A percentile compares a stretch with the other conserved stretches of the same genome.
These are phyloP conservation scores for Fusarium miscanthi DNA, from an alignment of 2,329 filamentous ascomycete genomes.

Conservation along the genomic window DNA sequence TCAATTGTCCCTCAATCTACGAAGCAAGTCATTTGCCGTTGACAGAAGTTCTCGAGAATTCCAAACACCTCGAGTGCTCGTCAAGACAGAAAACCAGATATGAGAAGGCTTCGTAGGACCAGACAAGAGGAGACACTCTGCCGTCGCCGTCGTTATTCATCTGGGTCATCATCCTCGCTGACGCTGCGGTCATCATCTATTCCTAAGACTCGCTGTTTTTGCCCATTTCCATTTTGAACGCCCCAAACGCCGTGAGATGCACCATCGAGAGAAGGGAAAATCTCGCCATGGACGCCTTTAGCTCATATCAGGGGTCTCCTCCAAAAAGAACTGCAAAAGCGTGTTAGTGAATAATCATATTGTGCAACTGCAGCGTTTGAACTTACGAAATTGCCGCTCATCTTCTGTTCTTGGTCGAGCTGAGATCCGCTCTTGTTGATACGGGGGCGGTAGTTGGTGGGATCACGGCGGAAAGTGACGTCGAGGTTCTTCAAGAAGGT, in stretches of 20 bases:
- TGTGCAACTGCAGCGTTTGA: background rate
- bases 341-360: constrained; percentile 20
- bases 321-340: constrained; percentile 85
- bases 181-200: constrained; percentile 60
- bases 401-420: constrained; percentile 97
- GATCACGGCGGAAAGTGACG: constrained; percentile 98
- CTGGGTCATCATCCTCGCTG: constrained; percentile 74
- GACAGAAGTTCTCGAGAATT: background rate
- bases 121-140: constrained; percentile 74
- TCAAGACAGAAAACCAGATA: constrained; percentile 11
- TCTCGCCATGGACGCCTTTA: constrained; percentile 58
- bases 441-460: constrained; percentile 93
- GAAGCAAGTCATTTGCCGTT: constrained; percentile 36
- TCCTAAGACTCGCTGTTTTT: constrained; percentile 48
- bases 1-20: constrained; percentile 69
- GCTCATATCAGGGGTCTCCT: constrained; percentile 72
- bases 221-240: constrained; percentile 58
- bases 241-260: constrained; percentile 61
- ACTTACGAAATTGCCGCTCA: constrained; percentile 89
- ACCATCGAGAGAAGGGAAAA: constrained; percentile 47
- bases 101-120: constrained; percentile 60
- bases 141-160: constrained; percentile 69
- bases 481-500: constrained; percentile 95
- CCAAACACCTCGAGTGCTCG: constrained; percentile 6
- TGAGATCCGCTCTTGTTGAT: constrained; percentile 98